These are phyloP conservation scores for Lasiosphaeria hispida DNA, from an alignment of 495 filamentous ascomycete genomes.

Conservation along the genomic window DNA sequence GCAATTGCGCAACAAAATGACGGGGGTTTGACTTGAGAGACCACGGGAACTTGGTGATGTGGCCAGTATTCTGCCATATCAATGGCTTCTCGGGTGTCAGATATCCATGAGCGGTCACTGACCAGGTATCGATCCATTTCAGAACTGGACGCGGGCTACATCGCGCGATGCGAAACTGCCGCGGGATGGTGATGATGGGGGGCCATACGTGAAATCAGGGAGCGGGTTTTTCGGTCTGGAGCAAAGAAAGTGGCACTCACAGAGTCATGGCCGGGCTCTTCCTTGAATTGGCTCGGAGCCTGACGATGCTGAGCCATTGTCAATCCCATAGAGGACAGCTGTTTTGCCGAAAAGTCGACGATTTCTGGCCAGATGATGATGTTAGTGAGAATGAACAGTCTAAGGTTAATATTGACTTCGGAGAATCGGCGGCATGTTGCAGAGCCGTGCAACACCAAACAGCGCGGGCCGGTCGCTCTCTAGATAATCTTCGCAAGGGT, in stretches of 20 bases:
- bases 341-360: background rate
- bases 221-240: constrained; percentile 1
- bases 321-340: constrained; percentile 35
- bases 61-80: background rate
- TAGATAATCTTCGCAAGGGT: constrained; percentile 19
- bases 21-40: background rate
- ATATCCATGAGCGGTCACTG: background rate
- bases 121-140: background rate
- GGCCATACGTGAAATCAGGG: background rate
- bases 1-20: constrained; percentile 17
- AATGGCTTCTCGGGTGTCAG: background rate
- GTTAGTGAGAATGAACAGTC: constrained; percentile 14
- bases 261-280: constrained; percentile 37
- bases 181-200: background rate
- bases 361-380: background rate
- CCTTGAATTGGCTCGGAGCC: constrained; percentile 39
- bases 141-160: background rate
- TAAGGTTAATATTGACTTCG: background rate
- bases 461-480: constrained; percentile 21
- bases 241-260: constrained; percentile 29
- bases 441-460: constrained; percentile 22
- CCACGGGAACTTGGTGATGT: background rate
- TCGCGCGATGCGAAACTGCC: constrained; percentile 14
- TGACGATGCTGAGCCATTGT: constrained; percentile 41
- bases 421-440: constrained; percentile 10